These are phyloP conservation scores for Fraxinus sp. DNA, from an alignment of 305 asterid species.

Conservation along the genomic window DNA sequence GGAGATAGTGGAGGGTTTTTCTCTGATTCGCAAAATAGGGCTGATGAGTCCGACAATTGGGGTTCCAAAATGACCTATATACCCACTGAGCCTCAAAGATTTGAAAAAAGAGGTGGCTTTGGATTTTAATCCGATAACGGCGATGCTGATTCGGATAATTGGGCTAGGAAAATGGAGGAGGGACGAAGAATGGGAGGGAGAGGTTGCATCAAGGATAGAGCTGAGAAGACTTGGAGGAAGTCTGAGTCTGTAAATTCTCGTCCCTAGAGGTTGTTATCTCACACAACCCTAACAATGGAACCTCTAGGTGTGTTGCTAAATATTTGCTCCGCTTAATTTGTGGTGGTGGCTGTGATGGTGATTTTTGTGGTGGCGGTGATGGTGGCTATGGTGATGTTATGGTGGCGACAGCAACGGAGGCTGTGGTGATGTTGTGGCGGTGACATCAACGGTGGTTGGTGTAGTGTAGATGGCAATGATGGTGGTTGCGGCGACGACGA, in stretches of 20 bases:
- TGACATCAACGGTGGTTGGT: too few species aligned
- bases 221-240: conserved; percentile 78
- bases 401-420: too few species aligned
- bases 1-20: conserved; percentile 33
- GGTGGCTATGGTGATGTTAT: too few species aligned
- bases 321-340: too few species aligned
- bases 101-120: conserved; percentile 62
- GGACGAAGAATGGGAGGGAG: conserved; percentile 52
- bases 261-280: conserved; percentile 49
- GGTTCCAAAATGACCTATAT: conserved; percentile 60
- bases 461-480: too few species aligned
- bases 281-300: too few species aligned
- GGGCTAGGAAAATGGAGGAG: conserved; percentile 73
- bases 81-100: conserved; percentile 60
- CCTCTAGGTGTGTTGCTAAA: too few species aligned
- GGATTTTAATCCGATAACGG: conserved; percentile 68
- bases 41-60: conserved; percentile 89
- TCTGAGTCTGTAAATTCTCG: conserved; percentile 46
- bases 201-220: conserved; percentile 32
- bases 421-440: too few species aligned
- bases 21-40: conserved; percentile 49
- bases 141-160: conserved; percentile 63
- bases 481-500: too few species aligned
- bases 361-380: too few species aligned
- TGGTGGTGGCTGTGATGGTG: too few species aligned